Base-by-base conservation (phyloP, 1,139 yeast genomes). In the Diutina ranongensis region DNA sequence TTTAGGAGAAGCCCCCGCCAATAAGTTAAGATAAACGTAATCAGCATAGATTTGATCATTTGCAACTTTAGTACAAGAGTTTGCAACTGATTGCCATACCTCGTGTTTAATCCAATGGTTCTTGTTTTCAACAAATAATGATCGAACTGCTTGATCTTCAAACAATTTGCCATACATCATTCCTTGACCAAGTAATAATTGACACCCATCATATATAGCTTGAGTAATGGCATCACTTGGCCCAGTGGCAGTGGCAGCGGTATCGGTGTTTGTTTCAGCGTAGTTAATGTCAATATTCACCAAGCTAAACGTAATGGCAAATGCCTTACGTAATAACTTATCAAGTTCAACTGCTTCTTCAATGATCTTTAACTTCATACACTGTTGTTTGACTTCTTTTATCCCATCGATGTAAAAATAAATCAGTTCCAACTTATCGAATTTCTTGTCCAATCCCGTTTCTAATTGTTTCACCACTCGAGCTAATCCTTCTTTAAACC, bases 321-420 rank as follows among this genome's bases (percentile, higher is more conserved):
- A 38, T 18, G 15, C 28, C 20, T 25, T n/a, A 4, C 4, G 25
- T 7, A 38, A 15, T 15, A 38, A 25, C 2, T 15, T 10, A 16
- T 38, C 42, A 5, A 38, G 31, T 9, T 25, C 19, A 4, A n/a
- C 13, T 7, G 34, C 34, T 10, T 31, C 34, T n/a, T 31, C 15
- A n/a, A 31, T 12, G 13, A 31, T 31, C 13, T 31, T 5, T 4
- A 31, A 12, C 34, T 12, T 31, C 34, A 31, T 12, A 31, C 34
- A 31, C 42, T 15, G n/a, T 25, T 38, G 18, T 21, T 35, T 38
- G n/a, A 38, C 18, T 2, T 15, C 21, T 16, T 38, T 38, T 12
- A 22, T 25, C 5, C 21, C 42, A 38, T 25, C 42, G 31, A 38
- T n/a, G 16, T 38, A 38, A 16, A 38, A 38, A 20, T 38, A 38